phyloP scores from a whole-genome alignment of 345 rosid species.

The Erysimum cheiranthoides region DNA sequence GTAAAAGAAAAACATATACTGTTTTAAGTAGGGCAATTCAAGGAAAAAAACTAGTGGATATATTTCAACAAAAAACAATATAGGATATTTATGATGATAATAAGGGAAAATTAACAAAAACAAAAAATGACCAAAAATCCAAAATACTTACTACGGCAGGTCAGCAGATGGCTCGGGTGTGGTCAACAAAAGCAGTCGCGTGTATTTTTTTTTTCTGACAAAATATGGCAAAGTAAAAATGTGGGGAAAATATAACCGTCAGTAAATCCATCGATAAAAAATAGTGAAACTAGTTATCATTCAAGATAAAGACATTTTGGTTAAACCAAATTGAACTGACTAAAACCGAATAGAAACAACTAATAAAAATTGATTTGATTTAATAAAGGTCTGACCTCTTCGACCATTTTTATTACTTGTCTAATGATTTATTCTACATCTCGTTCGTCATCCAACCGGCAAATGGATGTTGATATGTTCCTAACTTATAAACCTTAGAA shows the following conservation, averaged over 20 bases:
- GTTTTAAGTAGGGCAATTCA: too few relatives aligned
- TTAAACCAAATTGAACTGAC: neutral
- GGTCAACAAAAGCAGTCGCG: slow-evolving; percentile 34
- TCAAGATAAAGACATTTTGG: neutral
- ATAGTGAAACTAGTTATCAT: neutral
- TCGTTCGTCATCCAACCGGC: slow-evolving; percentile 42
- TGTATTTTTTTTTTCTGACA: neutral
- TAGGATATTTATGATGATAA: too few relatives aligned
- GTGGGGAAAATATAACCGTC: neutral
- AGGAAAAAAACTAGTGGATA: too few relatives aligned
- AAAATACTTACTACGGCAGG: too few relatives aligned
- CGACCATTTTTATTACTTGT: slow-evolving; percentile 15
- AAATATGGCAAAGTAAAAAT: neutral
- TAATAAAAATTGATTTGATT: neutral
- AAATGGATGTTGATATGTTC: slow-evolving; percentile 36
- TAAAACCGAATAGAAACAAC: neutral
- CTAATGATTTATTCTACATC: slow-evolving; percentile 6
- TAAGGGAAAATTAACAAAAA: too few relatives aligned
- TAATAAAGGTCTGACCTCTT: slow-evolving; percentile 22
- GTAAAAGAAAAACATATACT: too few relatives aligned
- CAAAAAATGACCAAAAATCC: too few relatives aligned
- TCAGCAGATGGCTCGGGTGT: neutral
- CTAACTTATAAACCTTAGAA: slow-evolving; percentile 27
- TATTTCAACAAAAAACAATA: too few relatives aligned
- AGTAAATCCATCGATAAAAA: neutral